A percentile compares a stretch with the other conserved stretches of the same genome.
Conservation (phyloP, 73 alveolate species). For the Tetrahymena borealis region DNA sequence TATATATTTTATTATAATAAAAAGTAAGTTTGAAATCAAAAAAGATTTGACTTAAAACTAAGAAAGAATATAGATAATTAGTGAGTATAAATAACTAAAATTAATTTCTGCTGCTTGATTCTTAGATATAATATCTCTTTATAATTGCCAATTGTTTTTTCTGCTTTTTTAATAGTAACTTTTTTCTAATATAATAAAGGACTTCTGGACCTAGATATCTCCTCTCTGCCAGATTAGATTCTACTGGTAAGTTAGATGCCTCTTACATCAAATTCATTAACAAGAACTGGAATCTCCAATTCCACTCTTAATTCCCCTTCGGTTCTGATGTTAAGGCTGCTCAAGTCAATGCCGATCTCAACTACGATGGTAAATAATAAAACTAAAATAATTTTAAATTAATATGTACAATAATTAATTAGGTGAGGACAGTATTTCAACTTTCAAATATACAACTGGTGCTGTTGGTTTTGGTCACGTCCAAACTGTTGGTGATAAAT, state of each 20-base stretch:
- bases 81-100: too few species aligned
- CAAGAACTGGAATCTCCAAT: not conserved
- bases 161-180: too few species aligned
- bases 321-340: not conserved
- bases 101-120: too few species aligned
- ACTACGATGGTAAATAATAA: not conserved
- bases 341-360: not conserved
- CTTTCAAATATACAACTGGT: conserved; percentile 28
- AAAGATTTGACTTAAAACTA: too few species aligned
- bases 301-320: not conserved
- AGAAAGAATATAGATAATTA: too few species aligned
- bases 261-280: conserved; percentile 15
- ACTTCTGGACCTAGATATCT: conserved; percentile 10
- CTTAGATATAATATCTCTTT: too few species aligned
- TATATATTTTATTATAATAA: too few species aligned
- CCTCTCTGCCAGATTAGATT: conserved; percentile 43
- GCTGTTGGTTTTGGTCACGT: conserved; percentile 19
- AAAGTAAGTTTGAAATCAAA: too few species aligned
- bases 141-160: too few species aligned
- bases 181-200: too few species aligned
- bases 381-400: not conserved
- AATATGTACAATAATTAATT: not conserved
- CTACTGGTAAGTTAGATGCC: conserved; percentile 41
- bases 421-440: conserved; percentile 31
- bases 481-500: conserved; percentile 19